Conservation (phyloP, 2,329 filamentous ascomycete species). For the Fusarium falciforme region DNA sequence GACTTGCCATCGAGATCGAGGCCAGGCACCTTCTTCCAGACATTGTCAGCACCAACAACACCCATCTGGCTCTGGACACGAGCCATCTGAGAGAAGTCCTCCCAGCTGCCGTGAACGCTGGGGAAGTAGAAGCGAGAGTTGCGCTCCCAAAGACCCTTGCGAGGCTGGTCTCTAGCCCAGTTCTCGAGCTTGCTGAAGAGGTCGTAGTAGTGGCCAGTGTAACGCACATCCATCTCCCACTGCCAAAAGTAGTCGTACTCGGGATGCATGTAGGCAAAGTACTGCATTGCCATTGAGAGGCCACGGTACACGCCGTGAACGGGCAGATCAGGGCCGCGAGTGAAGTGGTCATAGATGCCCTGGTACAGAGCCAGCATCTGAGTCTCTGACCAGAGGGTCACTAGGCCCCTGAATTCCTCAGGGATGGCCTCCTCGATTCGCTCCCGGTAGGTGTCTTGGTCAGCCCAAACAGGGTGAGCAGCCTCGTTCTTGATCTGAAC, state of each 20-base stretch:
- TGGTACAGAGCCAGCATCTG: slow-evolving; percentile 94
- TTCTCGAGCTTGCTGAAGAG: slow-evolving; percentile 75
- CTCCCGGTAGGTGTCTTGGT: slow-evolving; percentile 74
- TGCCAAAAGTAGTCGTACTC: slow-evolving; percentile 95
- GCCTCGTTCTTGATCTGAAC: slow-evolving; percentile 85
- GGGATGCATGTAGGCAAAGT: slow-evolving; percentile 88
- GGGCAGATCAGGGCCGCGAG: slow-evolving; percentile 73
- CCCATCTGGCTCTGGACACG: slow-evolving; percentile 80
- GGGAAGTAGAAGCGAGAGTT: slow-evolving; percentile 83
- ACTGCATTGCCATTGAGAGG: slow-evolving; percentile 93
- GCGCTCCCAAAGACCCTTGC: slow-evolving; percentile 85
- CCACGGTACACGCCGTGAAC: slow-evolving; percentile 94
- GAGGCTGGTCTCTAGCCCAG: slow-evolving; percentile 79
- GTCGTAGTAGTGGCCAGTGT: slow-evolving; percentile 88
- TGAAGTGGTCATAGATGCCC: slow-evolving; percentile 82
- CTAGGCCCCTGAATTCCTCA: slow-evolving; percentile 87
- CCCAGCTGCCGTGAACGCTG: slow-evolving; percentile 80
- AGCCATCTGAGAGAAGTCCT: slow-evolving; percentile 80
- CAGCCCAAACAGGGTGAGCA: slow-evolving; percentile 81
- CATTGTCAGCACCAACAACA: slow-evolving; percentile 71
- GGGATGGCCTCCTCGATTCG: slow-evolving; percentile 78
- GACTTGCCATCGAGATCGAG: slow-evolving; percentile 53
- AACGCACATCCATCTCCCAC: slow-evolving; percentile 94
- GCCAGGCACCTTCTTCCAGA: slow-evolving; percentile 69
- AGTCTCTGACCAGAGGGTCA: slow-evolving; percentile 91